phyloP scores from a whole-genome alignment of 2,329 filamentous ascomycete species.

The Fusarium dlaminii region DNA sequence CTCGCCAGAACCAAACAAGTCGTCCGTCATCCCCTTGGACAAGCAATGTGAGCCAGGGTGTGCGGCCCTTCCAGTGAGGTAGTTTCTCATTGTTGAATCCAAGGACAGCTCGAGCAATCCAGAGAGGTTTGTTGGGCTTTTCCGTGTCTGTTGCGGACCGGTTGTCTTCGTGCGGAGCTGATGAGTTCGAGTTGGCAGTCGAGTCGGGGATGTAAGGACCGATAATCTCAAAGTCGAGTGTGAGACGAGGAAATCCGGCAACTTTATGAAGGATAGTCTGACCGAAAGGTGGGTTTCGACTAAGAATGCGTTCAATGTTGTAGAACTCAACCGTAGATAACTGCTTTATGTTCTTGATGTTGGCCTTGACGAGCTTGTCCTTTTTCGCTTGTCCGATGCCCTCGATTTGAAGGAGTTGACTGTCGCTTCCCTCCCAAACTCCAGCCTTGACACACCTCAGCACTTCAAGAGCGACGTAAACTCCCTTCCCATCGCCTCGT shows the following conservation, averaged over 20 bases:
- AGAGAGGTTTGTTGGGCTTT: not conserved
- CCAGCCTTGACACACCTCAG: constrained; percentile 78
- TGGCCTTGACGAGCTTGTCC: constrained; percentile 76
- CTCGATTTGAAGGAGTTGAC: constrained; percentile 85
- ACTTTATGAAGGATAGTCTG: constrained; percentile 72
- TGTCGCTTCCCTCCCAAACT: constrained; percentile 82
- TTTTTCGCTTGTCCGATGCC: constrained; percentile 80
- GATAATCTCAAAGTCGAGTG: constrained; percentile 51
- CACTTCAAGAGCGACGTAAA: constrained; percentile 78
- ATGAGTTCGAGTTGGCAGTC: not conserved
- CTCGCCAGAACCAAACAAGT: constrained; percentile 74
- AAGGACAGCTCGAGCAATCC: constrained; percentile 70
- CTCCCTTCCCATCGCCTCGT: constrained; percentile 69
- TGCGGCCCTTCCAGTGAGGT: constrained; percentile 69
- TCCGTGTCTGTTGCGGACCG: not conserved
- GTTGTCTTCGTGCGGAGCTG: not conserved
- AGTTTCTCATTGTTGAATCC: constrained; percentile 74
- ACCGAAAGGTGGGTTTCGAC: constrained; percentile 85
- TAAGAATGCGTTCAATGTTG: constrained; percentile 79
- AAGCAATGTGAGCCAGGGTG: constrained; percentile 77
- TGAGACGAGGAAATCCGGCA: constrained; percentile 73
- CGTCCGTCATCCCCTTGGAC: constrained; percentile 64
- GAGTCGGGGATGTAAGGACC: constrained; percentile 5
- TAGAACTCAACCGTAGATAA: constrained; percentile 73
- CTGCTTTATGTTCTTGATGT: constrained; percentile 76